Evolutionary conservation across 306 rosid genomes (phyloP).

Genomic region (Begonia fuchsioides): DNA sequence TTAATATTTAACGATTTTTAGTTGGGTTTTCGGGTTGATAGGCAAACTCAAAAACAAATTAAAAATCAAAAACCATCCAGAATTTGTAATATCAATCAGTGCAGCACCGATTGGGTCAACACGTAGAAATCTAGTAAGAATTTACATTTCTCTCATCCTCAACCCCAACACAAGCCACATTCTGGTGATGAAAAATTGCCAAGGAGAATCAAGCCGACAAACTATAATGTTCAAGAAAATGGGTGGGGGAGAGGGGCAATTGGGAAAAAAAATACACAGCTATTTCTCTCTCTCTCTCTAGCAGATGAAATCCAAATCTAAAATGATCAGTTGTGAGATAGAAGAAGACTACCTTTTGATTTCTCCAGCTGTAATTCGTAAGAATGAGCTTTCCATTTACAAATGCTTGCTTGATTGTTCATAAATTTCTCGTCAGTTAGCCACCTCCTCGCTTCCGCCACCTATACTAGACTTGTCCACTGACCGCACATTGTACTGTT

Average conservation of each 20-base stretch:
- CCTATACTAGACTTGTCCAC: no score
- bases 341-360: slow-evolving; percentile 21
- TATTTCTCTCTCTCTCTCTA: no score
- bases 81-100: no score
- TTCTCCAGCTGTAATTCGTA: slow-evolving; percentile 28
- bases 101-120: slow-evolving; percentile 5
- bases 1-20: no score
- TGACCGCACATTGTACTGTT: slow-evolving; percentile 72
- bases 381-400: slow-evolving; percentile 43
- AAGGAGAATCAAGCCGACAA: slow-evolving; percentile 26
- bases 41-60: no score
- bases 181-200: slow-evolving; percentile 48
- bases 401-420: slow-evolving; percentile 19
- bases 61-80: no score
- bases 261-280: slow-evolving; percentile 34
- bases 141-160: slow-evolving; percentile 80
- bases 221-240: slow-evolving; percentile 8
- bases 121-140: slow-evolving; percentile 58
- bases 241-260: slow-evolving; percentile 10
- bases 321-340: background rate
- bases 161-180: slow-evolving; percentile 67
- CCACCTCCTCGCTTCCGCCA: slow-evolving; percentile 72
- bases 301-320: slow-evolving; percentile 47
- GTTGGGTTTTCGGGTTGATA: no score
- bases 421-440: slow-evolving; percentile 36